Base-by-base conservation (phyloP, 78 protist genomes). In the Mastigamoeba balamuthi region DNA sequence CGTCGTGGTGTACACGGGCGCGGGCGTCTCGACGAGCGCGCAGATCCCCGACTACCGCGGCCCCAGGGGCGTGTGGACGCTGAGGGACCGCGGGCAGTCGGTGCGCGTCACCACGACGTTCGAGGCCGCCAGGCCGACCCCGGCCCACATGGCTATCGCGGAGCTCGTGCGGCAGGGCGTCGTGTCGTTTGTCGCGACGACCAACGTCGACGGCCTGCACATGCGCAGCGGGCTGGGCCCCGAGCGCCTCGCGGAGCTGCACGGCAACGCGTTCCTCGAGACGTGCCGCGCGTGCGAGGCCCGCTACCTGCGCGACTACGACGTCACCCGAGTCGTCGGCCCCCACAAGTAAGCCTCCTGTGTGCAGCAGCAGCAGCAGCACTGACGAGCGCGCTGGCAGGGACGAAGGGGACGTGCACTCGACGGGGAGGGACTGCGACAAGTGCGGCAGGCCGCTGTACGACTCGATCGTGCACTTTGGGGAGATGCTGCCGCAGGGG, bases 1-100 rank as follows among this genome's bases (percentile, higher is more conserved):
- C 40, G 28, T 40, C 23, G 68, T 71, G 27, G 75, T 68, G 25
- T 78, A 78, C 23, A 76, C 86, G 35, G 91, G 91, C 30, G 91
- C 91, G 6, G 91, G 91, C 10, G 80, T 86, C 38, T 77, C 84
- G 4, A 86, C 91, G 2, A 30, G 77, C 38, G 67, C 83, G 4
- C 80, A 74, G 27, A 71, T 86, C 9, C 86, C 86, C 5, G 91
- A 86, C 66, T 86, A 63, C 29, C 38, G 91, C 8, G 86, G 86
- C 6, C 91, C 86, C 6, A 53, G 72, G 2, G 91, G 89, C 4
- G 64, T 63, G 23, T 84, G 89, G 89, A 84, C 89, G 35, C 53
- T 38, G n/a, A 42, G 72, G 66, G 74, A 40, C n/a, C n/a, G n/a
- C n/a, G n/a, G n/a, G n/a, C n/a, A n/a, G n/a, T n/a, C n/a, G n/a